Conservation (phyloP, 1,284 basidiomycete species). For the Heliocybe sulcata region DNA sequence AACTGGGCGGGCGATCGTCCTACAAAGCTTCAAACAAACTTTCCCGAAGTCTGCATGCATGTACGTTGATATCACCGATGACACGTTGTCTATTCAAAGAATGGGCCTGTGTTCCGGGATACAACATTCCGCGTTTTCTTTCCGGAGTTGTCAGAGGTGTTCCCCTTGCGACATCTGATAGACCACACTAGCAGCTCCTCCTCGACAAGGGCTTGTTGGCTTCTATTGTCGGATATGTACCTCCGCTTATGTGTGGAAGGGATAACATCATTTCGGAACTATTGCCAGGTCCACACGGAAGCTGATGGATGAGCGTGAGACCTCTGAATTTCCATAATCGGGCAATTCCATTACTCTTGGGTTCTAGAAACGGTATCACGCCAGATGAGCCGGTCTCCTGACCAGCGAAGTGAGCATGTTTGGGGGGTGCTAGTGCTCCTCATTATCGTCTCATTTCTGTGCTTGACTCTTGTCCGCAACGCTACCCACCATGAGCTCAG, state of each 20-base stretch:
- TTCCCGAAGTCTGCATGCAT: neutral
- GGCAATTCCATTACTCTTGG: neutral
- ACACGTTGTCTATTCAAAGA: neutral
- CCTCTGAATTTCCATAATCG: neutral
- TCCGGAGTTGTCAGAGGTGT: neutral
- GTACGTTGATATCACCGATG: neutral
- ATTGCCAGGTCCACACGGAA: neutral
- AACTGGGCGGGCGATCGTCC: neutral
- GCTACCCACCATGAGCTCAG: neutral
- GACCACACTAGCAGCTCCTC: neutral
- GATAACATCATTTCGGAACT: neutral
- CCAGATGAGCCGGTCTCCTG: neutral
- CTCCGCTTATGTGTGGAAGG: neutral
- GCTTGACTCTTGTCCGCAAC: neutral
- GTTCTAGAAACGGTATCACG: neutral
- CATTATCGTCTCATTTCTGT: neutral
- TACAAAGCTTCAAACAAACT: neutral
- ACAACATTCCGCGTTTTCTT: neutral
- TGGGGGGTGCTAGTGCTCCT: neutral
- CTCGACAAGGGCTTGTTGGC: neutral
- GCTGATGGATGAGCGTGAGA: neutral
- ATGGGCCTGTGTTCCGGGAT: neutral
- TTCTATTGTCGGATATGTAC: neutral
- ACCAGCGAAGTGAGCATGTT: neutral
- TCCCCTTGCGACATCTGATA: neutral